These are phyloP conservation scores for Ballota nigra DNA, from an alignment of 257 asterid species.

Conservation along the genomic window DNA sequence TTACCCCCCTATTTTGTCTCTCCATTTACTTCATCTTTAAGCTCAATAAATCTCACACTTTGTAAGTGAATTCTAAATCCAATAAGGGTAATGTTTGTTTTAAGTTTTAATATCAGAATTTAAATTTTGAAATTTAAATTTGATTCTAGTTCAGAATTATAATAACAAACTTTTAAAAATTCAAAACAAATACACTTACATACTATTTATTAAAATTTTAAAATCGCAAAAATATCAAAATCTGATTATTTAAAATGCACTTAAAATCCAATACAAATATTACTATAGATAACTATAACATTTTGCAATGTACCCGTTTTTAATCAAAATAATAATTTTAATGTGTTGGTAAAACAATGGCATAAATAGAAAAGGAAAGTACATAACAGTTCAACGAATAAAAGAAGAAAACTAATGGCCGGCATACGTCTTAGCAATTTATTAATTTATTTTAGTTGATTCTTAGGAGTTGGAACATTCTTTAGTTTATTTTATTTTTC, in stretches of 20 bases:
- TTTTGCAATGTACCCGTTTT: not conserved
- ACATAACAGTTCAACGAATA: not conserved
- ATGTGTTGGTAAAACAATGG: not conserved
- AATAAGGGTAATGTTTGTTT: too few relatives aligned
- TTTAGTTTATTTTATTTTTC: too few relatives aligned
- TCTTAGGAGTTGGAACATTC: not conserved
- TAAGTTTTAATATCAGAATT: too few relatives aligned
- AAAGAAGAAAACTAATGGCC: not conserved
- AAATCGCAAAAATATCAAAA: too few relatives aligned
- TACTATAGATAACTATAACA: not conserved
- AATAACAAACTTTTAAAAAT: too few relatives aligned
- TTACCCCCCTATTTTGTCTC: not conserved
- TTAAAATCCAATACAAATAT: too few relatives aligned
- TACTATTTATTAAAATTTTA: too few relatives aligned
- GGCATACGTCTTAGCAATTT: not conserved
- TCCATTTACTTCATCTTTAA: not conserved
- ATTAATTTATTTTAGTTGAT: not conserved
- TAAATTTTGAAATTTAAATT: too few relatives aligned
- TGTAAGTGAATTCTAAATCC: too few relatives aligned
- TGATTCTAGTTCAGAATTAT: too few relatives aligned
- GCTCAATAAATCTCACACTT: not conserved
- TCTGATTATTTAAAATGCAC: too few relatives aligned
- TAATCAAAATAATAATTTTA: not conserved
- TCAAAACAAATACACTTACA: too few relatives aligned
- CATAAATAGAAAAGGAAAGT: not conserved